phyloP scores from a whole-genome alignment of 179 eudicot species.

The Nepenthes alata region DNA sequence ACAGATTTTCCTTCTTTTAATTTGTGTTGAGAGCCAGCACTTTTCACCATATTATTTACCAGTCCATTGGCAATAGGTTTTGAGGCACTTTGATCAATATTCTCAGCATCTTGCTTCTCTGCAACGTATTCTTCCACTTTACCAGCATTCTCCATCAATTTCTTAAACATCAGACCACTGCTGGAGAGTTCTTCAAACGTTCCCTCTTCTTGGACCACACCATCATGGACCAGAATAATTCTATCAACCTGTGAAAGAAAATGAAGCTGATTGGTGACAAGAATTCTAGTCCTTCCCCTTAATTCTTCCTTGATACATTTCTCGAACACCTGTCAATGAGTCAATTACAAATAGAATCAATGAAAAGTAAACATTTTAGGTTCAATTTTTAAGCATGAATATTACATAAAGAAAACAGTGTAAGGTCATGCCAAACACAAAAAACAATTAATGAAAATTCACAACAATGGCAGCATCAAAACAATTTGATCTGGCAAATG shows the following conservation, averaged over 20 bases:
- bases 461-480: too few relatives aligned
- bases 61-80: constrained; percentile 23
- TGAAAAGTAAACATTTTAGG: too few relatives aligned
- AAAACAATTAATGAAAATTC: too few relatives aligned
- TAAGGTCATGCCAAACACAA: too few relatives aligned
- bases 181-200: constrained; percentile 72
- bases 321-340: constrained; percentile 50
- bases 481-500: too few relatives aligned
- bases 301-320: constrained; percentile 76
- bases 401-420: too few relatives aligned
- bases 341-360: too few relatives aligned
- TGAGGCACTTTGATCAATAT: constrained; percentile 16
- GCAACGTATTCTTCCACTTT: constrained; percentile 66
- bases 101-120: constrained; percentile 22
- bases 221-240: constrained; percentile 65
- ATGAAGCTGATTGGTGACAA: constrained; percentile 87
- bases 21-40: constrained; percentile 16
- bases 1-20: constrained; percentile 58
- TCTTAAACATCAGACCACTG: constrained; percentile 56
- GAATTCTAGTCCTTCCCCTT: constrained; percentile 71
- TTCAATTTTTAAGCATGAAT: too few relatives aligned
- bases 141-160: constrained; percentile 83
- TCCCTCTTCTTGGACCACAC: constrained; percentile 72
- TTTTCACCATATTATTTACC: constrained; percentile 20
- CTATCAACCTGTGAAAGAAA: constrained; percentile 79